phyloP scores from a whole-genome alignment of 345 rosid genomes.

The Rhizophora apiculata region DNA sequence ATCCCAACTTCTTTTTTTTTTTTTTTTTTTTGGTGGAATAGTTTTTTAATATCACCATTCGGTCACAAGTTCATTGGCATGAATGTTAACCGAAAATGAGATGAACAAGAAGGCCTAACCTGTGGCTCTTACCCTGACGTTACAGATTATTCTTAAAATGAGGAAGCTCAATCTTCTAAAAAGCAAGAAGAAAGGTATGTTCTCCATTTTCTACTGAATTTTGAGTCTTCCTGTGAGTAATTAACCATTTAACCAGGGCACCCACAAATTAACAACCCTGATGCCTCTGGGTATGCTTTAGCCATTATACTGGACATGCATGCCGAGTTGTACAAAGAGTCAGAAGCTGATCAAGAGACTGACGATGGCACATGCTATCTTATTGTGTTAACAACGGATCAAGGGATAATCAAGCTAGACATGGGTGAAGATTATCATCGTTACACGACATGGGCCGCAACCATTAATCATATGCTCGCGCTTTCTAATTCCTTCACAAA shows the following conservation, averaged over 20 bases:
- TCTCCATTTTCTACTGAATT: neutral
- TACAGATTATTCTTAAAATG: constrained; percentile 55
- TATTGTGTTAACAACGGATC: constrained; percentile 55
- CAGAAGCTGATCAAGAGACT: constrained; percentile 11
- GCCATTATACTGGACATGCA: constrained; percentile 71
- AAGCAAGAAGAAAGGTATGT: constrained; percentile 70
- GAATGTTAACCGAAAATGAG: constrained; percentile 17
- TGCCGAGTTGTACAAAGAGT: constrained; percentile 33
- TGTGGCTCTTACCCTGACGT: neutral
- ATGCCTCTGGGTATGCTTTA: constrained; percentile 16
- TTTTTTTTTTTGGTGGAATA: too few species aligned
- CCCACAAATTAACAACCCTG: neutral
- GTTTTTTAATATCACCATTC: neutral
- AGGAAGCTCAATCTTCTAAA: constrained; percentile 51
- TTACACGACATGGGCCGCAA: constrained; percentile 67
- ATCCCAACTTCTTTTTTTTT: too few species aligned
- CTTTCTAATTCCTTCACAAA: constrained; percentile 55
- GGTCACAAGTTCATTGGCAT: neutral
- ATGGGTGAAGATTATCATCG: constrained; percentile 67
- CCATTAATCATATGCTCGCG: constrained; percentile 67
- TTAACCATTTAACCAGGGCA: too few species aligned
- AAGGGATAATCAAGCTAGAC: constrained; percentile 72
- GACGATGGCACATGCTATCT: constrained; percentile 42
- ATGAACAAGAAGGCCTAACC: constrained; percentile 41
- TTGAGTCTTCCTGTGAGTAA: too few species aligned